Conservation (phyloP, 2,329 filamentous ascomycete species). For the Cyphellophora europaea region DNA sequence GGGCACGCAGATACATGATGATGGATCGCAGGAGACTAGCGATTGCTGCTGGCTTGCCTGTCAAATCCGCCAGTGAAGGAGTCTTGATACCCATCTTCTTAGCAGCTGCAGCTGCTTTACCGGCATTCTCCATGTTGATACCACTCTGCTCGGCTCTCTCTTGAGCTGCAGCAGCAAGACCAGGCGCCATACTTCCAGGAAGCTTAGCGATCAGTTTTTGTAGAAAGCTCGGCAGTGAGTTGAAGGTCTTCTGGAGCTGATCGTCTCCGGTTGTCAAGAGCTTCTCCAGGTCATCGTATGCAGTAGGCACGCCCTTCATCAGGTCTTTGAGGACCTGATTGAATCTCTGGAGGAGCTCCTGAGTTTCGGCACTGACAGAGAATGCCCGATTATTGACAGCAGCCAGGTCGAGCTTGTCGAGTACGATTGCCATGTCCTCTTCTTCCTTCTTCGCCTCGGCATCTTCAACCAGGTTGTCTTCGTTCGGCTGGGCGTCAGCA, state of each 20-base stretch:
- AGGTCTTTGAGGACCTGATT: conserved; percentile 87
- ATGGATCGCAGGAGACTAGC: conserved; percentile 82
- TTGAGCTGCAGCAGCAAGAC: conserved; percentile 65
- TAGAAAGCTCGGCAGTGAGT: conserved; percentile 63
- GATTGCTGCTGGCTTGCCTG: conserved; percentile 79
- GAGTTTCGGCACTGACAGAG: conserved; percentile 72
- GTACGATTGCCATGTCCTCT: conserved; percentile 65
- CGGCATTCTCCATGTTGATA: conserved; percentile 44
- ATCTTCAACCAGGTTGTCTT: conserved; percentile 27
- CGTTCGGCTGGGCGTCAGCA: conserved; percentile 21
- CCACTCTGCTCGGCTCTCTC: conserved; percentile 56
- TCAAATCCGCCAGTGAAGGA: conserved; percentile 64
- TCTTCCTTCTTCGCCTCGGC: conserved; percentile 49
- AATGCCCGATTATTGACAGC: conserved; percentile 80
- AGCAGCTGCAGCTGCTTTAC: conserved; percentile 45
- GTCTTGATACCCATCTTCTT: conserved; percentile 60
- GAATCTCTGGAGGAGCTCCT: conserved; percentile 73
- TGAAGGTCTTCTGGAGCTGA: conserved; percentile 55
- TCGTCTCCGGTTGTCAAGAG: conserved; percentile 54
- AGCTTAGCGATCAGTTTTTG: conserved; percentile 80
- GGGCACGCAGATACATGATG: conserved; percentile 72
- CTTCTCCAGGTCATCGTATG: conserved; percentile 77
- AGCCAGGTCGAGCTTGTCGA: conserved; percentile 75
- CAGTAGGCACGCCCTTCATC: conserved; percentile 84
- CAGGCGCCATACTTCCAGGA: conserved; percentile 69